Percentiles rank a stretch among this genome's conserved stretches.
Conservation (phyloP, 371 early-diverging fungal genomes). For the Mortierella sp. region DNA sequence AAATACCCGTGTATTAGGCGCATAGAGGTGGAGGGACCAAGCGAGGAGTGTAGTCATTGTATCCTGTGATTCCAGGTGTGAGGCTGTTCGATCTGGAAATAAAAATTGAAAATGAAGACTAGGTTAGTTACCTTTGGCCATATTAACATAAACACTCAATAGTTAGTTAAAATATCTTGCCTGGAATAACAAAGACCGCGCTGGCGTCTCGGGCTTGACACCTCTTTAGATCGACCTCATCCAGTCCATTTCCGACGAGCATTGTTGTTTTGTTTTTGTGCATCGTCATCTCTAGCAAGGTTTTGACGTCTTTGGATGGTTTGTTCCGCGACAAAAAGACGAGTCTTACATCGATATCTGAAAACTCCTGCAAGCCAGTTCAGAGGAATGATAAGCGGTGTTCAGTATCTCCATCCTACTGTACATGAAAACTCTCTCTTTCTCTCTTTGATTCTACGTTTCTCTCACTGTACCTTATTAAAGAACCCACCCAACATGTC, state of each 20-base stretch:
- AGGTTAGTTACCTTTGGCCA: background rate
- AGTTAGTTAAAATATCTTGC: slow-evolving; percentile 19
- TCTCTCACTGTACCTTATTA: slow-evolving; percentile 59
- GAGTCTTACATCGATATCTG: slow-evolving; percentile 61
- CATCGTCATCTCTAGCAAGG: slow-evolving; percentile 49
- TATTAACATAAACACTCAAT: background rate
- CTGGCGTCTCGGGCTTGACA: slow-evolving; percentile 61
- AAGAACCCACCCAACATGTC: slow-evolving; percentile 75
- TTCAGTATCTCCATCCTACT: background rate
- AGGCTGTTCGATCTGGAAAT: slow-evolving; percentile 15
- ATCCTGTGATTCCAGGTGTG: slow-evolving; percentile 43
- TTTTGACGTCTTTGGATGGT: slow-evolving; percentile 66
- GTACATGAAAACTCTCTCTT: background rate
- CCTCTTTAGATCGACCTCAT: slow-evolving; percentile 43
- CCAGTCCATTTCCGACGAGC: slow-evolving; percentile 52
- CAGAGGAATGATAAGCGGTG: background rate
- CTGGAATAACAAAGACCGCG: slow-evolving; percentile 67
- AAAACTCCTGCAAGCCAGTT: slow-evolving; percentile 51
- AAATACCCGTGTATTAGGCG: slow-evolving; percentile 74
- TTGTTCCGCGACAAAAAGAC: slow-evolving; percentile 69
- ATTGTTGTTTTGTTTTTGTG: slow-evolving; percentile 48
- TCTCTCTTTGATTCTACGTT: background rate
- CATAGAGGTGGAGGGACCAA: slow-evolving; percentile 60
- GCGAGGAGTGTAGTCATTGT: slow-evolving; percentile 49
- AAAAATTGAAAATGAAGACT: background rate